Base-by-base conservation (phyloP, 352 stramenopile genomes). In the Phytopythium aichiense region DNA sequence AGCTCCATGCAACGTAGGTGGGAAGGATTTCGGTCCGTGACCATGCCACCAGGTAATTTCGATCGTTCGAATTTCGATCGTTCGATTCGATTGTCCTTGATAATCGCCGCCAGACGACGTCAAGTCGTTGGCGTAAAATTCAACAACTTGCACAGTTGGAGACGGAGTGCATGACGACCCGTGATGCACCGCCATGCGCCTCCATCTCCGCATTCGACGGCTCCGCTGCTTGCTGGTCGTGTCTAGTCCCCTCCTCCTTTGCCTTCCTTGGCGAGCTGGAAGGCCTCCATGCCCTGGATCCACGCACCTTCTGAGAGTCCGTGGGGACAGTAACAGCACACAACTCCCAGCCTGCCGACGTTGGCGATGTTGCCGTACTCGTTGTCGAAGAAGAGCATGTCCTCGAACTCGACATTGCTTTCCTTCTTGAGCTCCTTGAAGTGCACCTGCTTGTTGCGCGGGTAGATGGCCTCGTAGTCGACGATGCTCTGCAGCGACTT, bases 351-450 rank as follows among this genome's bases (percentile, higher is more conserved):
- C 23, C 64, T 56, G 22, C 74, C 63, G 28, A 97, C 80, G 57
- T 90, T 71, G 22, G 66, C 51, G 52, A 92, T 88, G 71, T 97
- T 97, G 63, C 82, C 76, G 38, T 76, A 79, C 69, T 97, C 87
- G 63, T 97, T 97, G 77, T 99, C 95, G 71, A 98, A 99, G 76
- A 99, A 99, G 38, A 99, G 78, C 95, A 99, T 99, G 60, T 96
- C 81, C 71, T 97, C 80, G 69, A 97, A 98, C 28, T 72, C 70
- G 52, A 99, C 84, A 35, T 84, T 81, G 45, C 90, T 98, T n/a
- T 91, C 45, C 52, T 97, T 81, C 58, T 89, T 76, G 33, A 99
- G 68, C 58, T 92, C 77, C 57, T 90, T 87, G 72, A 99, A 99
- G 79, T 99, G 95, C 55, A 87, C 78, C 50, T 73, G 69, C 73